Conservation (phyloP, 2,329 filamentous ascomycete species). For the Alternaria tenuissima region DNA sequence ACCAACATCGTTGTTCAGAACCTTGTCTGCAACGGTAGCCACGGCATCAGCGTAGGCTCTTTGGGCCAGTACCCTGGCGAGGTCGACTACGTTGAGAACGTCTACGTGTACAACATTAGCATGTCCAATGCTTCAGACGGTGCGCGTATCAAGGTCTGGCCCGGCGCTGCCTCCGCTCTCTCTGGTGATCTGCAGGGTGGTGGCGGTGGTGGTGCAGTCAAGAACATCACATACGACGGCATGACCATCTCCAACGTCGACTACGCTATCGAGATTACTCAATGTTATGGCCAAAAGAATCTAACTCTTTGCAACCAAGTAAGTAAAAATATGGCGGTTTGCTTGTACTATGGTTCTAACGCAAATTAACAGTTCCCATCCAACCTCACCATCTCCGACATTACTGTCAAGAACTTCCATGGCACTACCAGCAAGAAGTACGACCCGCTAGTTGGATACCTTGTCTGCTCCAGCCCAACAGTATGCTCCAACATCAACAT, state of each 20-base stretch:
- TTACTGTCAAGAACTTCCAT: conserved; percentile 65
- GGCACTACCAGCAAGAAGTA: conserved; percentile 61
- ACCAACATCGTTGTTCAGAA: conserved; percentile 74
- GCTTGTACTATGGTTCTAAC: not conserved
- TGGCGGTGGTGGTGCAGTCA: conserved; percentile 68
- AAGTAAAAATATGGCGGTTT: not conserved
- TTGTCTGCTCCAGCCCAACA: conserved; percentile 55
- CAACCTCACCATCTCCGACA: conserved; percentile 63
- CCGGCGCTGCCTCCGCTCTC: conserved; percentile 63
- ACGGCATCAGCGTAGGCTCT: conserved; percentile 77
- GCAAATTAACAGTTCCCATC: conserved; percentile 56
- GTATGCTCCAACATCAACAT: conserved; percentile 61
- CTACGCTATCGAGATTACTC: conserved; percentile 70
- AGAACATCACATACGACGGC: conserved; percentile 72
- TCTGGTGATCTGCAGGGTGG: conserved; percentile 70
- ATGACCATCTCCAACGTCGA: conserved; percentile 70
- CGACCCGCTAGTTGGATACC: conserved; percentile 53
- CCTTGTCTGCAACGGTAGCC: conserved; percentile 72
- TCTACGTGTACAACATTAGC: conserved; percentile 60
- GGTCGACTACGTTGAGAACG: conserved; percentile 72
- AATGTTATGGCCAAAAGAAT: conserved; percentile 71
- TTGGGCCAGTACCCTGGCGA: conserved; percentile 71
- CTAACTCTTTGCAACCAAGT: conserved; percentile 65
- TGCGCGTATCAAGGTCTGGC: conserved; percentile 79
- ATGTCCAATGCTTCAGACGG: conserved; percentile 63